Base-by-base conservation (phyloP, 176 grass and related monocot species). In the Saccharum spontaneum region DNA sequence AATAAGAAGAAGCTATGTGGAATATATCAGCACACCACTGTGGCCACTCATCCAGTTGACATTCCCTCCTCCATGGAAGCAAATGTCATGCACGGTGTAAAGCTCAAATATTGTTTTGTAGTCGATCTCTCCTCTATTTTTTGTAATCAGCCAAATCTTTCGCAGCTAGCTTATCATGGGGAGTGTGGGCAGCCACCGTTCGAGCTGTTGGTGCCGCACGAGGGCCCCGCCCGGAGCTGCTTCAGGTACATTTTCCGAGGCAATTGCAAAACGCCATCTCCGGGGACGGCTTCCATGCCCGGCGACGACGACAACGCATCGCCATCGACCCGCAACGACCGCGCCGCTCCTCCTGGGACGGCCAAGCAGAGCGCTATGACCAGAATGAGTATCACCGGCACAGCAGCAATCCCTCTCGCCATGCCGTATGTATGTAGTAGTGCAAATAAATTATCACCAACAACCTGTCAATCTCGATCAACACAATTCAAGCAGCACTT, bases 161-260 rank as follows among this genome's bases (percentile, higher is more conserved):
- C 46, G 16, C 48, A 52, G 48, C 48, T 48, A 46, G 45, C 44
- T 46, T 11, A 46, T 49, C 48, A 52, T 52, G 64, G 46, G 33
- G 0, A 22, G 0, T 0, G 31, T 70, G 87, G 87, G 49, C 87
- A 89, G 16, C 87, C 82, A 49, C 77, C 82, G 22, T 81, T 80
- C 1, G 82, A 11, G 77, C 62, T 89, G 49, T 89, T 59, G 48
- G 87, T 89, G 62, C 63, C n/a, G 71, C 87, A 89, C 30, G 87
- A 89, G 1, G 82, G 87, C 16, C 82, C 82, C 4, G 71, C 82
- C 1, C 49, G 18, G 28, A 85, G 70, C 22, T 24, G 77, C 62
- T 85, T 77, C 61, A 81, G 61, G 70, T 80, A 81, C 82, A 89
- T 69, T 62, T 81, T 69, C 69, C 28, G 60, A 37, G 80, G 48